Percentiles rank a stretch among this genome's conserved stretches.
These are phyloP conservation scores for Cajanus cajan DNA, from an alignment of 306 rosid species.

Conservation along the genomic window DNA sequence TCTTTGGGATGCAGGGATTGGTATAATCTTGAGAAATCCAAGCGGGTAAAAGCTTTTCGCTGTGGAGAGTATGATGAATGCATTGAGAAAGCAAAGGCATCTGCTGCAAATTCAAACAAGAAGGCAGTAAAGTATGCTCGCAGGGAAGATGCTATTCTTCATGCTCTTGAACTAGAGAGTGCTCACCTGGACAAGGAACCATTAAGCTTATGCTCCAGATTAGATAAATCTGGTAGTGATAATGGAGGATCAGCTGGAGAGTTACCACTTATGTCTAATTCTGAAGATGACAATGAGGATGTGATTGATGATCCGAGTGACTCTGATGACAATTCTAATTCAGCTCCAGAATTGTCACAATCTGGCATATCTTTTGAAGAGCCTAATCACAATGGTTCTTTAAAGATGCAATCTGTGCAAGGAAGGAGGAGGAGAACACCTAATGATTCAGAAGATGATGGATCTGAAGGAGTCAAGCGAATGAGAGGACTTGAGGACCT, in stretches of 20 bases:
- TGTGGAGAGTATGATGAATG: constrained; percentile 92
- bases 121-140: constrained; percentile 95
- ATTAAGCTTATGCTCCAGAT: constrained; percentile 41
- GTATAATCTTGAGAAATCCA: constrained; percentile 95
- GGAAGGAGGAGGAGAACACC: constrained; percentile 90
- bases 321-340: constrained; percentile 69
- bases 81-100: constrained; percentile 88
- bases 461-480: constrained; percentile 86
- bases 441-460: constrained; percentile 96
- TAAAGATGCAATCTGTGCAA: constrained; percentile 65
- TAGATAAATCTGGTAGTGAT: constrained; percentile 53
- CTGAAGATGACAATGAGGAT: constrained; percentile 56
- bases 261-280: constrained; percentile 52
- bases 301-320: constrained; percentile 51
- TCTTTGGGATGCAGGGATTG: constrained; percentile 70
- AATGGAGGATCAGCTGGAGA: constrained; percentile 47
- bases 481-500: constrained; percentile 96
- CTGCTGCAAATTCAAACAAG: constrained; percentile 73
- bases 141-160: constrained; percentile 96
- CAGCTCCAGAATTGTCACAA: constrained; percentile 83
- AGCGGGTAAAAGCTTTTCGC: constrained; percentile 93
- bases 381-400: constrained; percentile 66
- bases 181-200: constrained; percentile 60
- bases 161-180: constrained; percentile 93
- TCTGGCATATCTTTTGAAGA: constrained; percentile 92